Conservation (phyloP, 2,329 filamentous ascomycete genomes). For the Paecilomyces dactylethromorphus region DNA sequence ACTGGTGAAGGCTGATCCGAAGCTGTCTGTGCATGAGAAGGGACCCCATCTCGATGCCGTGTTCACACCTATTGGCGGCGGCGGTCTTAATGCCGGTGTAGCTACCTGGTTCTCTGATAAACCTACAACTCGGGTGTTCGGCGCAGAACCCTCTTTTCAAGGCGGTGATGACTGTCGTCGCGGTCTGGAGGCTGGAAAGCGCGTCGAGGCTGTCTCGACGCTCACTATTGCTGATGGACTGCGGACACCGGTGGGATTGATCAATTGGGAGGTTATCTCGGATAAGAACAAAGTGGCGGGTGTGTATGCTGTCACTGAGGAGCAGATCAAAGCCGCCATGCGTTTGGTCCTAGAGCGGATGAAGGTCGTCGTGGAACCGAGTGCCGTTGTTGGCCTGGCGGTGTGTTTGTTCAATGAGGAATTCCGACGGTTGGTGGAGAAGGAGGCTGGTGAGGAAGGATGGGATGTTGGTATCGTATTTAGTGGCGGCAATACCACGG, state of each 20-base stretch:
- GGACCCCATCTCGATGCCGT: conserved; percentile 55
- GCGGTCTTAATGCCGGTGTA: conserved; percentile 78
- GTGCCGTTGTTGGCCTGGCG: conserved; percentile 75
- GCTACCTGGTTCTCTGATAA: conserved; percentile 67
- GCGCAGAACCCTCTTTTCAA: conserved; percentile 74
- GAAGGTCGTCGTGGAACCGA: conserved; percentile 89
- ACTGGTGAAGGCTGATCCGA: conserved; percentile 36
- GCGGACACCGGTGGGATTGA: conserved; percentile 69
- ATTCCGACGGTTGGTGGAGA: conserved; percentile 59
- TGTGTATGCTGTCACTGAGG: conserved; percentile 70
- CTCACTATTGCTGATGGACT: conserved; percentile 86
- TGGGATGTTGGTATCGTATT: conserved; percentile 64
- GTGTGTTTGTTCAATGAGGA: conserved; percentile 80
- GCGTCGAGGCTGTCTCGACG: conserved; percentile 63
- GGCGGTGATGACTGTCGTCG: conserved; percentile 77
- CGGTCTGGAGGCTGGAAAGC: conserved; percentile 57
- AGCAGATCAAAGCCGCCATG: conserved; percentile 73
- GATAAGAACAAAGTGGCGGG: conserved; percentile 62
- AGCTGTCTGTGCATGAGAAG: conserved; percentile 16
- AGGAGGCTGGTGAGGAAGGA: conserved; percentile 62
- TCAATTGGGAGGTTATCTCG: conserved; percentile 73
- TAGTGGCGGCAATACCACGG: conserved; percentile 59
- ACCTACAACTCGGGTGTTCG: conserved; percentile 65
- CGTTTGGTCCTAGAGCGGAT: conserved; percentile 74
- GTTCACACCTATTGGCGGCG: conserved; percentile 79